Evolutionary conservation across 2,329 filamentous ascomycete species (phyloP).

Genomic region (Geosmithia flava): DNA sequence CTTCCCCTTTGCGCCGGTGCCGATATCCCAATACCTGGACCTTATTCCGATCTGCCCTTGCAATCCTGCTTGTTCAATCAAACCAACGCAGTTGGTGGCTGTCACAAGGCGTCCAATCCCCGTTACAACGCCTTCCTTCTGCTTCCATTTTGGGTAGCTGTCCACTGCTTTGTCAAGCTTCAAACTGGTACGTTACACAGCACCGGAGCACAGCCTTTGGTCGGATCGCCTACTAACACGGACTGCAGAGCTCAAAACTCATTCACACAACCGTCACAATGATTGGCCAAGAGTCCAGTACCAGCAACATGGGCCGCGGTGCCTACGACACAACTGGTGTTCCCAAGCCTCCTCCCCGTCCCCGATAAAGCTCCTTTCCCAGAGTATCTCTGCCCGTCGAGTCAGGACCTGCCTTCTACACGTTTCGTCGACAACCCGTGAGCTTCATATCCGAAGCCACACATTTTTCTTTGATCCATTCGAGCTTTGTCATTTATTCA

Average conservation of each 20-base stretch:
- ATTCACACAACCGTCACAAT: slow-evolving; percentile 15
- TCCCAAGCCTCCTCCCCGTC: slow-evolving; percentile 31
- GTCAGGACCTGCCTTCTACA: not conserved
- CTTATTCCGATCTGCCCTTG: slow-evolving; percentile 2
- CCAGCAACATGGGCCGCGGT: slow-evolving; percentile 35
- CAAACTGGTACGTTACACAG: not conserved
- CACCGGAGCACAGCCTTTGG: not conserved
- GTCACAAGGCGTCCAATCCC: slow-evolving; percentile 11
- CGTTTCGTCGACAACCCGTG: not conserved
- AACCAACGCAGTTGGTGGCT: slow-evolving; percentile 20
- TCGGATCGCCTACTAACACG: not conserved
- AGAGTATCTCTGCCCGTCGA: not conserved
- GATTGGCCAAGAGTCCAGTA: slow-evolving; percentile 19
- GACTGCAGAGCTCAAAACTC: not conserved
- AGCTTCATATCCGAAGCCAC: not conserved
- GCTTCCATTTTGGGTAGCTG: slow-evolving; percentile 4
- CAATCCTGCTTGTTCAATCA: not conserved
- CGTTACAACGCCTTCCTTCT: slow-evolving; percentile 5
- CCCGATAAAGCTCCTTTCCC: slow-evolving; percentile 7
- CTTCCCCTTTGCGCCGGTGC: slow-evolving; percentile 19
- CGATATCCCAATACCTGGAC: slow-evolving; percentile 13
- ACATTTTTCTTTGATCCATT: slow-evolving; percentile 4
- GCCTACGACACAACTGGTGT: slow-evolving; percentile 39
- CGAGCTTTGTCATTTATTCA: not conserved
- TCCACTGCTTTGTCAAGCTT: slow-evolving; percentile 6